A percentile compares a stretch with the other conserved stretches of the same genome.
Conservation (phyloP, 441 rosid species). For the Kokia cookei region DNA sequence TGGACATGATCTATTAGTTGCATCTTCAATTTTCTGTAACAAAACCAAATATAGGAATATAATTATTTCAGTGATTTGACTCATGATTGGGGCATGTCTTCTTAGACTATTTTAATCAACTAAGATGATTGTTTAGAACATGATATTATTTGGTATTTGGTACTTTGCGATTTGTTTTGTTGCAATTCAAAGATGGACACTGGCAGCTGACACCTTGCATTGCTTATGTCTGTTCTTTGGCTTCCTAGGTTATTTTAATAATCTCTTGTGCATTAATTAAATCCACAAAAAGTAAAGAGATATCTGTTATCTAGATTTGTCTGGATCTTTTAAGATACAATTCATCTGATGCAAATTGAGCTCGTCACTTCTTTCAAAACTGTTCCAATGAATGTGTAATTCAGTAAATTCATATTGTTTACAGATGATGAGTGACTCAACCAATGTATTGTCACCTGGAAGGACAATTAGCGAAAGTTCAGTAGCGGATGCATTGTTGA, state of each 20-base stretch:
- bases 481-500: slow-evolving; percentile 72
- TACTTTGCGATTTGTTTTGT: background rate
- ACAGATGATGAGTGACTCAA: slow-evolving; percentile 99
- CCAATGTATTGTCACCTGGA: slow-evolving; percentile 91
- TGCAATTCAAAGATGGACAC: background rate
- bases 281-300: background rate
- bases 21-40: background rate
- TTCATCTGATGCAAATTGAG: slow-evolving; percentile 6
- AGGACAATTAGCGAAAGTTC: slow-evolving; percentile 81
- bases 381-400: background rate
- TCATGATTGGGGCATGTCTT: background rate
- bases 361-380: background rate
- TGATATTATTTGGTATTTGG: slow-evolving; percentile 5
- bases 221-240: background rate
- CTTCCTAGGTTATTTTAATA: background rate
- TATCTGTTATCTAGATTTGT: background rate
- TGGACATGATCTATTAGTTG: slow-evolving; percentile 1
- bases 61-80: background rate
- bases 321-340: background rate
- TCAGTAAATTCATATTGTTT: slow-evolving; percentile 5
- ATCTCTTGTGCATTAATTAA: background rate
- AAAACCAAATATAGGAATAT: background rate
- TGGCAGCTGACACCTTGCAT: background rate
- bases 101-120: background rate
- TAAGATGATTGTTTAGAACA: background rate